Percentiles rank a stretch among this genome's conserved stretches.
Evolutionary conservation across 495 filamentous ascomycete genomes (phyloP).

Genomic region (Penicillium simplicissimum): DNA sequence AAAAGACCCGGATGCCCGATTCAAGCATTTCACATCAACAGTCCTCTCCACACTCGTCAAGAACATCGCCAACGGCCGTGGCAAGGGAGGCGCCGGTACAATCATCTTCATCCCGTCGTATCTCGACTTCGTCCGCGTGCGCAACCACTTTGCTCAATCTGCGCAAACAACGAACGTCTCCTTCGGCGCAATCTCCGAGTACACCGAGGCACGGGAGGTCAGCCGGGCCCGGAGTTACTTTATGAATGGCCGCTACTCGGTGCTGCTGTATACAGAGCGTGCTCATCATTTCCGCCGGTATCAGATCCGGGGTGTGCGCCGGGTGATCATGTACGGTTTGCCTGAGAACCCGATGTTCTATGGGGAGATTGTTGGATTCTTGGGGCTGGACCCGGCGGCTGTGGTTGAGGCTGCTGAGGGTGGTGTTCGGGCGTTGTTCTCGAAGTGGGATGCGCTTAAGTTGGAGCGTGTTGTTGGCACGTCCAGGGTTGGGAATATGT

Average conservation of each 20-base stretch:
- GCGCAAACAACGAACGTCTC: conserved; percentile 65
- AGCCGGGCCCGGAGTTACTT: conserved; percentile 87
- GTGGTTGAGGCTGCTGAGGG: conserved; percentile 38
- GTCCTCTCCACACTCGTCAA: conserved; percentile 73
- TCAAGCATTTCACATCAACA: conserved; percentile 82
- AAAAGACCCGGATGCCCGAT: conserved; percentile 84
- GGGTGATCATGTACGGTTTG: conserved; percentile 80
- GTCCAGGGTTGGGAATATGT: conserved; percentile 64
- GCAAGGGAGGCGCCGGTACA: conserved; percentile 53
- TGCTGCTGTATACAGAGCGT: conserved; percentile 88
- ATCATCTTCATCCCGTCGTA: conserved; percentile 89
- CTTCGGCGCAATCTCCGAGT: conserved; percentile 87
- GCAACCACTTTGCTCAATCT: conserved; percentile 85
- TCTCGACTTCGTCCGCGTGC: conserved; percentile 88
- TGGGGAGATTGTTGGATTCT: conserved; percentile 77
- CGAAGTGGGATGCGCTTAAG: conserved; percentile 83
- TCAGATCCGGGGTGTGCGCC: conserved; percentile 72
- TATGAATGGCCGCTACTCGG: conserved; percentile 72
- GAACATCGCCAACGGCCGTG: conserved; percentile 46
- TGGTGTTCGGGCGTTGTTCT: conserved; percentile 73
- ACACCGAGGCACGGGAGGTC: conserved; percentile 72
- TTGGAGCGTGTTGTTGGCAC: conserved; percentile 87
- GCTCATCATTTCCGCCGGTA: conserved; percentile 93
- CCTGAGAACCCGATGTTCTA: conserved; percentile 91
- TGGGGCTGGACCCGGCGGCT: conserved; percentile 47